Evolutionary conservation across 2,329 filamentous ascomycete genomes (phyloP).

Genomic region (Dichotomopilus funicola): DNA sequence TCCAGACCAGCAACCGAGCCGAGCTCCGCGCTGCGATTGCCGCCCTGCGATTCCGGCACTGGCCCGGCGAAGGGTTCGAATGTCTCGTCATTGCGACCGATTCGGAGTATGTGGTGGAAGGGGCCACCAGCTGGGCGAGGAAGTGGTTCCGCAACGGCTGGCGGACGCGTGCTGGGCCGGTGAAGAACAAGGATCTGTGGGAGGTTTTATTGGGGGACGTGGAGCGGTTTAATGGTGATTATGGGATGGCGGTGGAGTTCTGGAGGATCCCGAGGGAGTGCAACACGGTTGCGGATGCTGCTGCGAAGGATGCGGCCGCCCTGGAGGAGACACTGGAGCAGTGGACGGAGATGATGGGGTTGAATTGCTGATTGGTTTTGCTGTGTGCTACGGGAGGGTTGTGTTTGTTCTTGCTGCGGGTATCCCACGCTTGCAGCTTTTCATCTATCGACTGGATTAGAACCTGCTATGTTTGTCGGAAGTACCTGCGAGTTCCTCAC

Average conservation of each 20-base stretch:
- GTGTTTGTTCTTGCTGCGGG: no score
- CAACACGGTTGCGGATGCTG: slow-evolving; percentile 38
- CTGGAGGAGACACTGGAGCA: not conserved
- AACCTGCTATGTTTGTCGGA: no score
- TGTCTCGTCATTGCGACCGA: no score
- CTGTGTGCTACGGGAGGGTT: no score
- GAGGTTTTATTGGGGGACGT: slow-evolving; percentile 38
- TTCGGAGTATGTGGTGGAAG: slow-evolving; percentile 43
- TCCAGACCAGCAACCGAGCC: slow-evolving; percentile 46
- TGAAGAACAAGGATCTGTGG: slow-evolving; percentile 50
- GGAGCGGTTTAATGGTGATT: slow-evolving; percentile 25
- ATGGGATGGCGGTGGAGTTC: slow-evolving; percentile 36
- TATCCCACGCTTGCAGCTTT: no score
- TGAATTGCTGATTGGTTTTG: not conserved
- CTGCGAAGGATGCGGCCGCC: slow-evolving; percentile 22
- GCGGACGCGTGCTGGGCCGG: slow-evolving; percentile 31
- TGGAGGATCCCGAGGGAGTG: slow-evolving; percentile 41
- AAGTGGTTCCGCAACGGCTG: slow-evolving; percentile 42
- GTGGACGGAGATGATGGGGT: not conserved
- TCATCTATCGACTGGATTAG: no score
- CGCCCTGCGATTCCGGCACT: slow-evolving; percentile 39
- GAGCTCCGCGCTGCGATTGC: slow-evolving; percentile 49
- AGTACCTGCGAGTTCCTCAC: no score
- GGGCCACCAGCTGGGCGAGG: slow-evolving; percentile 37
- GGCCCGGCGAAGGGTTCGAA: slow-evolving; percentile 38